Conservation (phyloP, 345 rosid species). For the Aquilaria yunnanensis region DNA sequence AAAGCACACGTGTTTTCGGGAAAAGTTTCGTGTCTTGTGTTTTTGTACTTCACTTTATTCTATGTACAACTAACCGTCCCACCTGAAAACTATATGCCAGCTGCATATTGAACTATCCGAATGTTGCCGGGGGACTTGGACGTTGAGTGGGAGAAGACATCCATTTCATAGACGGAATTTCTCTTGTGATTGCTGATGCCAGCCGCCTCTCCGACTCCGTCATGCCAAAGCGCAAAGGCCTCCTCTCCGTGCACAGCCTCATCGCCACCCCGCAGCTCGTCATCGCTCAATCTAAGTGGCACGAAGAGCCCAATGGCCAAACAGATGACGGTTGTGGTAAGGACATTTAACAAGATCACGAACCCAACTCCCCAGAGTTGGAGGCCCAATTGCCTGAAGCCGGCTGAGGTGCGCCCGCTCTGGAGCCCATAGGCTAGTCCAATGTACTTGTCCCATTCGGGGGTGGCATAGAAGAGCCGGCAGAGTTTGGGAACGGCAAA, state of each 20-base stretch:
- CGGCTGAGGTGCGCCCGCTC: conserved; percentile 11
- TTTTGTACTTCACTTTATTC: too few species aligned
- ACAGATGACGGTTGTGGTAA: conserved; percentile 32
- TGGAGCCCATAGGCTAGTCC: conserved; percentile 39
- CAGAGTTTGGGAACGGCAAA: conserved; percentile 40
- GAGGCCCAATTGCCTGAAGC: conserved; percentile 36
- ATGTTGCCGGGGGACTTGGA: conserved; percentile 16
- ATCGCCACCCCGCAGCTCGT: conserved; percentile 25
- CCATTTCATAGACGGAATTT: conserved; percentile 23
- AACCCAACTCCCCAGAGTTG: conserved; percentile 30
- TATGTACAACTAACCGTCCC: too few species aligned
- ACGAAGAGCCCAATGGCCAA: conserved; percentile 21
- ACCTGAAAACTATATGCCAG: too few species aligned
- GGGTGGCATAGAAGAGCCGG: conserved; percentile 34
- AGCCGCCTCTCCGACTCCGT: conserved; percentile 9
- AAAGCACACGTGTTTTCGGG: too few species aligned
- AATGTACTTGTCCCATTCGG: conserved; percentile 34
- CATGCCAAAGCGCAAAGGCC: conserved; percentile 25
- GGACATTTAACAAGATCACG: conserved; percentile 28
- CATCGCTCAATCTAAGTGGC: conserved; percentile 33
- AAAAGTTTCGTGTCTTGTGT: too few species aligned
- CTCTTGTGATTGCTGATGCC: conserved; percentile 3
- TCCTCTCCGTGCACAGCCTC: conserved; percentile 35
- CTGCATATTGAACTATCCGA: conserved; percentile 4
- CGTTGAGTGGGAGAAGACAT: conserved; percentile 12